phyloP scores from a whole-genome alignment of 495 filamentous ascomycete species.

The Thozetella sp. region DNA sequence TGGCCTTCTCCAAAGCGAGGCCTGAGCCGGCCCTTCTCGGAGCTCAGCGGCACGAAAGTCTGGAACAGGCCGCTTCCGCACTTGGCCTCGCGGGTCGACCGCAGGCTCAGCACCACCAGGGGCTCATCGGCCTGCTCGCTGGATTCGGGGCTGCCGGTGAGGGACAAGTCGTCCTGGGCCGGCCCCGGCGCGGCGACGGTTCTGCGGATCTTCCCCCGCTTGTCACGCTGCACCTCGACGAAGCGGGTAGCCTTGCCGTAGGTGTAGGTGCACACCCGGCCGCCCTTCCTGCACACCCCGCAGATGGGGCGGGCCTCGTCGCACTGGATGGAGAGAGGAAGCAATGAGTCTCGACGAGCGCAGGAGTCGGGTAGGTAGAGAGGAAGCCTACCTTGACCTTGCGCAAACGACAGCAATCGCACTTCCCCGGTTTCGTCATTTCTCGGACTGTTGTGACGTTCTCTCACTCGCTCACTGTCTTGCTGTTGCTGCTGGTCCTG shows the following conservation, averaged over 20 bases:
- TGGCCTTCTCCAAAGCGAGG: neutral
- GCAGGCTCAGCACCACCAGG: neutral
- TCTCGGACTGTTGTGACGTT: neutral
- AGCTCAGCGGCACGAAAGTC: slow-evolving; percentile 1
- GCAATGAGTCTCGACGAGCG: neutral
- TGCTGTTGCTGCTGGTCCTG: neutral
- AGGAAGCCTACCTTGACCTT: neutral
- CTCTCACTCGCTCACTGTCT: neutral
- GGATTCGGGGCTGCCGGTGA: neutral
- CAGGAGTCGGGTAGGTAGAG: neutral
- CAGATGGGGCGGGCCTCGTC: neutral
- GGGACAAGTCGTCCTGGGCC: neutral
- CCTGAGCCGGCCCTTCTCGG: neutral
- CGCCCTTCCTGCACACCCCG: neutral
- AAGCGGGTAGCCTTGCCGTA: neutral
- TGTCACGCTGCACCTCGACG: slow-evolving; percentile 2
- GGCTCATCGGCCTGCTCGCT: neutral
- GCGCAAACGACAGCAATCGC: neutral
- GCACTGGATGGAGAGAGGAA: neutral
- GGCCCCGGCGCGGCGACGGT: neutral
- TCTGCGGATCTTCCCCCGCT: neutral
- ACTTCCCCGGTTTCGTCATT: neutral
- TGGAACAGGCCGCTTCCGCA: neutral
- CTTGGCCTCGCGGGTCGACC: slow-evolving; percentile 1
- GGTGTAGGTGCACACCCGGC: neutral